Evolutionary conservation across 2,329 filamentous ascomycete genomes (phyloP), one percentile per base, ranked within the genome.

Genomic region (Intubia oerlemansii): DNA sequence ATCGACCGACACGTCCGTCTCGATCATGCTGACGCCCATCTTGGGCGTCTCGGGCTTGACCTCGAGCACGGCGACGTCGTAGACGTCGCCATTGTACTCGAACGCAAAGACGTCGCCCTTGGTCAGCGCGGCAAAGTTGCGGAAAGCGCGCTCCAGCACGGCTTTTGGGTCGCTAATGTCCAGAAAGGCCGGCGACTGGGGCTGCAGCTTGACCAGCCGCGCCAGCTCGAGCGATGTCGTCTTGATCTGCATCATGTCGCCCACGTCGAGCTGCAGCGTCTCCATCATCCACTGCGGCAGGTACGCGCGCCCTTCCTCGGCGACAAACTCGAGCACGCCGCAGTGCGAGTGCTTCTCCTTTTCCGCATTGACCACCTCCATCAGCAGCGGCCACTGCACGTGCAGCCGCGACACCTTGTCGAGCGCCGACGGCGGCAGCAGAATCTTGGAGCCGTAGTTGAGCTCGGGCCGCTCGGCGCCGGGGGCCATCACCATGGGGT

Each of bases 211-310:
- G 56, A 98, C 90, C 50, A 92, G 75, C 37, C 73, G 74, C 19
- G 88, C 88, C 1, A 85, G 71, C 28, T 84, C 79, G 11, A 98
- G 66, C 24, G 91, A 85, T 3, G 88, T 95, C 7, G 81, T 90
- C 51, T 90, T 90, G 50, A 93, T 73, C 53, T 98, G 84, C 4
- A 98, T 65, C 42, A 98, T 71, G 44, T 98, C 88, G 29, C 88
- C 88, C 1, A 85, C 80, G 34, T 95, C 85, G 32, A 98, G 68
- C 2, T 66, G 57, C 5, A 98, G 66, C 0, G 80, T 88, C 55
- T 82, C 69, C 88, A 98, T 95, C 57, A 95, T 76, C 81, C 88
- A 98, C 50, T 84, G 81, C 18, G 88, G 88, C 35, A 98, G 62
- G 52, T 98, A 98, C 30, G 90, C 82, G 47, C 88, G 78, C 28